Base-by-base conservation (phyloP, 768 basidiomycete genomes). In the Tulasnella sp. region DNA sequence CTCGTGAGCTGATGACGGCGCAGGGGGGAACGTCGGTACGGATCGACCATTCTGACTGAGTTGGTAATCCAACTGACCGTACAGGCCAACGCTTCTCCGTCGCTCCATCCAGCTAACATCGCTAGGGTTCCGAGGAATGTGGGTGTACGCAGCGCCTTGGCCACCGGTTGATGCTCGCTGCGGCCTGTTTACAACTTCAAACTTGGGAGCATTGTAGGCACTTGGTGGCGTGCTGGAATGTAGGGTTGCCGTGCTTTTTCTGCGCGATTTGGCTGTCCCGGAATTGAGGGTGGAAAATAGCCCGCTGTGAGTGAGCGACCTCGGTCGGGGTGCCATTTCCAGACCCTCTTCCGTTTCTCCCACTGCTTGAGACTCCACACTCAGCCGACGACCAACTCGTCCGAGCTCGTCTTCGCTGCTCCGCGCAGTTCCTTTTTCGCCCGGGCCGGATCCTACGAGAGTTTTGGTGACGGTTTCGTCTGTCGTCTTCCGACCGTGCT, bases 91-190 rank as follows among this genome's bases (percentile, higher is more conserved):
- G 82, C 90, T 93, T 78, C 92, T 88, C 74, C 93, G 87, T 73
- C 91, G 88, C 77, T 91, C 88, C 44, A 93, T 85, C 93, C 93
- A 94, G 82, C 92, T 92, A 73, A 92, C 86, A 82, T 94, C 92
- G 40, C 90, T 89, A 51, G 93, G 84, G 79, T 88, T 90, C 77
- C 89, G 86, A 40, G 88, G 86, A 20, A 86, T 26, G 29, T 74
- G 48, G 20, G 75, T 5, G 35, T 61, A 37, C 51, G 40, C 73
- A 74, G 11, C 2, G 42, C 42, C 44, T 18, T 74, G 29, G 51
- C 35, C 35, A 57, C 18, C 55, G 26, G 15, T 7, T 5, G 39
- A 26, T 16, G 75, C n/a, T 61, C 42, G 67, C 11, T 46, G 37
- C 82, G 83, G 87, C 82, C 88, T 85, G 80, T 88, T 89, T 69